Evolutionary conservation across 192 early-diverging fungal genomes (phyloP).

Genomic region (Coemansia nantahalensis): DNA sequence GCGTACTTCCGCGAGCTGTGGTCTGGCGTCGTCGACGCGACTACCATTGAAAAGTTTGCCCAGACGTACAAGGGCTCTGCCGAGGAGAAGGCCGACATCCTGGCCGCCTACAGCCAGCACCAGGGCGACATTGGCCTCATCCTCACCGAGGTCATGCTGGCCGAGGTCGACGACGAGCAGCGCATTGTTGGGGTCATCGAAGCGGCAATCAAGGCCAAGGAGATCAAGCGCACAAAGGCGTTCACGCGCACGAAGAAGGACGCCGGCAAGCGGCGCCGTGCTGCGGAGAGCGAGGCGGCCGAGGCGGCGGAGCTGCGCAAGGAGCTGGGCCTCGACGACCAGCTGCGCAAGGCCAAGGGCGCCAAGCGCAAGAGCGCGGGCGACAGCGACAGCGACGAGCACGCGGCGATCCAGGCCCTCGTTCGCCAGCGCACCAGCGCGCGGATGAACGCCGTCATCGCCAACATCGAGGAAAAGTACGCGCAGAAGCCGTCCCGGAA

Average conservation of each 20-base stretch:
- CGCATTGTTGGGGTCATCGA: constrained; percentile 65
- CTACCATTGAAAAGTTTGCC: constrained; percentile 76
- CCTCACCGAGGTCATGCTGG: constrained; percentile 59
- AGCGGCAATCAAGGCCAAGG: constrained; percentile 59
- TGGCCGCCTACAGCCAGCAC: constrained; percentile 60
- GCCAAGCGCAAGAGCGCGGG: constrained; percentile 23
- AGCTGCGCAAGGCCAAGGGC: constrained; percentile 51
- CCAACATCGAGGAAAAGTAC: constrained; percentile 59
- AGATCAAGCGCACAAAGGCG: constrained; percentile 50
- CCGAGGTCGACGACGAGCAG: constrained; percentile 61
- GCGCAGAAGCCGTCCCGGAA: constrained; percentile 6
- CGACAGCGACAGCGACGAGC: constrained; percentile 8
- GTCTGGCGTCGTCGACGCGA: constrained; percentile 65
- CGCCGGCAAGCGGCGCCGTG: constrained; percentile 50
- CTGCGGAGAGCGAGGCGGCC: constrained; percentile 60
- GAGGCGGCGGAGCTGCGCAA: constrained; percentile 60
- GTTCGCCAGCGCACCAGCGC: constrained; percentile 54
- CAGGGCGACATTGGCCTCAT: constrained; percentile 75
- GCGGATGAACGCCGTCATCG: constrained; percentile 57
- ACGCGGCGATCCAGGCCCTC: constrained; percentile 54
- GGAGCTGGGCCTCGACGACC: constrained; percentile 60
- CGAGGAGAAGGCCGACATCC: constrained; percentile 70
- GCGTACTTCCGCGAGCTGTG: constrained; percentile 72
- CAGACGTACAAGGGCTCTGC: constrained; percentile 80
- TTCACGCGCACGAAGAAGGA: constrained; percentile 59